Evolutionary conservation across 352 stramenopile genomes (phyloP), one percentile per base, ranked within the genome.

Genomic region (Phytophthora citrophthora): DNA sequence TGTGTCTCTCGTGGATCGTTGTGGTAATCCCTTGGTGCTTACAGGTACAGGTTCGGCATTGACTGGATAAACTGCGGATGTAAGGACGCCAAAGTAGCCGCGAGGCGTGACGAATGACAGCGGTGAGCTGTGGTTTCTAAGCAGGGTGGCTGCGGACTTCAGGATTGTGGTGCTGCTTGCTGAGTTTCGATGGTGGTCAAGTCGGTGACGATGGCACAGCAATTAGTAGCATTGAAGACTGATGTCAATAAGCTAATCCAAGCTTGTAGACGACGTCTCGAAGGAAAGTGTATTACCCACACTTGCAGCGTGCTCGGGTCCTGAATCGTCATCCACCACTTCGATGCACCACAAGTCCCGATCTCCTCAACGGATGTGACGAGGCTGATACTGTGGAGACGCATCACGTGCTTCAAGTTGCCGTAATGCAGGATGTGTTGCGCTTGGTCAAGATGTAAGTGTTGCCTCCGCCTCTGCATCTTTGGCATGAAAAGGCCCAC

Each of bases 291-390:
- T 3, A 93, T 38, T 34, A 89, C 67, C 82, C 81, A 93, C 23
- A 87, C 72, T 64, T 91, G 81, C n/a, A 82, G 47, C 4, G 56
- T 66, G 11, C 52, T 64, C 6, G 80, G 51, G 44, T 93, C 81
- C 46, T 90, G 80, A 2, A 93, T 62, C 13, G 79, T 79, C 81
- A 89, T 91, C 81, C 78, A 91, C 80, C 76, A 88, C 46, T 76
- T 77, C 7, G 49, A 61, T 3, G 20, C 12, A 2, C 76, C 68
- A 4, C 54, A 40, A 12, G 68, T 48, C 23, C 76, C 68, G 4
- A 64, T 57, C 26, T 87, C 80, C 38, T 91, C 77, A 3, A 90
- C 71, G 0, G 71, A 72, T 10, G 79, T 88, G 27, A 90, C 70
- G n/a, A 90, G 60, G 15, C 76, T 81, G 48, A 90, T 86, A 61